Evolutionary conservation across 169 alveolate genomes (phyloP).

Genomic region (Theileria sp.): DNA sequence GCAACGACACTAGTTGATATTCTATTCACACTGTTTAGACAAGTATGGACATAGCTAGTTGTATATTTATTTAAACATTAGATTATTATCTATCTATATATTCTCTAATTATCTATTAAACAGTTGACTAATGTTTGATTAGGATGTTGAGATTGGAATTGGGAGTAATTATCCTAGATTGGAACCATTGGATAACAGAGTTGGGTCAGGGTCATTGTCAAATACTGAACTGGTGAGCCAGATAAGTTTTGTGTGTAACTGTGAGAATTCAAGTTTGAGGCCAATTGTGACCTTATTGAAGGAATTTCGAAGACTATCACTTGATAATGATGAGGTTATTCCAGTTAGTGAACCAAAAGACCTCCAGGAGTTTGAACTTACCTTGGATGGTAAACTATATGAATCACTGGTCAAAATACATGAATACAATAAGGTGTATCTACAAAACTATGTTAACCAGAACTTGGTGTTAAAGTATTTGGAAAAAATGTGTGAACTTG

Average conservation of each 20-base stretch:
- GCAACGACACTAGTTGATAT: background rate
- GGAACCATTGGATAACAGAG: background rate
- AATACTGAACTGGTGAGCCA: background rate
- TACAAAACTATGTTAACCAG: background rate
- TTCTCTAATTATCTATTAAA: background rate
- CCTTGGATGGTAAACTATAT: conserved; percentile 2
- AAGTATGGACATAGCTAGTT: background rate
- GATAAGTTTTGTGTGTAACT: conserved; percentile 1
- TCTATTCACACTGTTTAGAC: background rate
- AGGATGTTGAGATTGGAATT: background rate
- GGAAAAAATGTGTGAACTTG: background rate
- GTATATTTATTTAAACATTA: background rate
- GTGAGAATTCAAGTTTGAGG: background rate
- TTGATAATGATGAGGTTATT: background rate
- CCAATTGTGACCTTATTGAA: conserved; percentile 6
- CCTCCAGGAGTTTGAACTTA: background rate
- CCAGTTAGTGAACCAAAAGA: background rate
- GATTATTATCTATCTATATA: background rate
- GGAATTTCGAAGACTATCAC: conserved; percentile 5
- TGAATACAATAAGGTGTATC: background rate
- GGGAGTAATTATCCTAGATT: conserved; percentile 11
- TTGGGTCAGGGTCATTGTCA: background rate
- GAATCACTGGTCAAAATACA: background rate
- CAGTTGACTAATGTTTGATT: background rate
- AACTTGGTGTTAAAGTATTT: background rate